A percentile compares a stretch with the other conserved stretches of the same genome.
These are phyloP conservation scores for Dothideomycetes sp. DNA, from an alignment of 2,329 filamentous ascomycete species.

Conservation along the genomic window DNA sequence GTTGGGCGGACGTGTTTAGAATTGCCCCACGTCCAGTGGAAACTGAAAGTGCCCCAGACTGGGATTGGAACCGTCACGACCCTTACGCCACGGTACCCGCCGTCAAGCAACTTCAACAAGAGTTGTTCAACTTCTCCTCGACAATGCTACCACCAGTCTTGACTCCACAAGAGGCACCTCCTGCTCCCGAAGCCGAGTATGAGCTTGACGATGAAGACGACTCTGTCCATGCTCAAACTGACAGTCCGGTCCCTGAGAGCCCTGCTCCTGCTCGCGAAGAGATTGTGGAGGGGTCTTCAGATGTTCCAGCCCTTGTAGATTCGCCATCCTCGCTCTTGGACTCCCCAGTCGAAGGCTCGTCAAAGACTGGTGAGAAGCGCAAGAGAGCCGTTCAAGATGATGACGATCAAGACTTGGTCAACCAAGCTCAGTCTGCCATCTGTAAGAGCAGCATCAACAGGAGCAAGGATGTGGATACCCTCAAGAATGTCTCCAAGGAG, in stretches of 20 bases:
- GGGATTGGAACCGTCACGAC: too few relatives aligned
- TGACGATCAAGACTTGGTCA: neutral
- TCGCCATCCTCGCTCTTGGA: neutral
- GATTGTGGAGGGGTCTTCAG: neutral
- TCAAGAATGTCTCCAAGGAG: too few relatives aligned
- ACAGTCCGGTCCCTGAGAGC: neutral
- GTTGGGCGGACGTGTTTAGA: too few relatives aligned
- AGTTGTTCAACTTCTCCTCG: too few relatives aligned
- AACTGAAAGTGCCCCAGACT: neutral
- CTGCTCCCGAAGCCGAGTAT: neutral
- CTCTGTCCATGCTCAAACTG: neutral
- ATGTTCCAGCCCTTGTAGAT: neutral
- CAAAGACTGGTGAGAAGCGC: conserved; percentile 2
- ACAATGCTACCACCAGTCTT: too few relatives aligned
- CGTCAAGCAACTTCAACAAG: too few relatives aligned
- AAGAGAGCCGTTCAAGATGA: conserved; percentile 8
- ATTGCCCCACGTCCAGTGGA: neutral
- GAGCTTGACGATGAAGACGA: neutral
- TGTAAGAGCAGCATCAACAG: too few relatives aligned
- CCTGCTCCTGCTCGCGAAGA: neutral
- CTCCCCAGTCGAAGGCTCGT: neutral
- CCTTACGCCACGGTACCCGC: too few relatives aligned
- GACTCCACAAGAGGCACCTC: too few relatives aligned
- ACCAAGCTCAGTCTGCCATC: too few relatives aligned
- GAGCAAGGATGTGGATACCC: too few relatives aligned